Base-by-base conservation (phyloP, 768 basidiomycete species). In the Butyriboletus loyo region DNA sequence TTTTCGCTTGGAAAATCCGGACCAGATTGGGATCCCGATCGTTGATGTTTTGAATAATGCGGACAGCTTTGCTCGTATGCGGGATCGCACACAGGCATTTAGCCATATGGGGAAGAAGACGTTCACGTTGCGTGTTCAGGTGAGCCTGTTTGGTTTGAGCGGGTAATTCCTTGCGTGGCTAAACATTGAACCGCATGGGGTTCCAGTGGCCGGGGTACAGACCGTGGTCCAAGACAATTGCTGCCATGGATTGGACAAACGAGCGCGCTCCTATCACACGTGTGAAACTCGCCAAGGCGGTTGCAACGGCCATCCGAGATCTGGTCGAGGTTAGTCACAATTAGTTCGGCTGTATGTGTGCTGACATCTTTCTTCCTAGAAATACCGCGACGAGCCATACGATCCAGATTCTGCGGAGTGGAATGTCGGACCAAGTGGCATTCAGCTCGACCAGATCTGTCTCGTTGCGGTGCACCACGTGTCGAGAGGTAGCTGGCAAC, bases 401-500 rank as follows among this genome's bases (percentile, higher is more conserved):
- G 59, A 66, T 7, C 13, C 52, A 11, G 56, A 55, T 13, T 39
- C 41, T 35, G 49, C 48, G 1, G 10, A 11, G 28, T 68, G 68
- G 68, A 60, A 59, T 22, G 30, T 68, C 19, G 66, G 68, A 27
- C 49, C 47, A 1, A 44, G 47, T n/a, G 70, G 58, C 5, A 61
- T 70, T 30, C 58, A 53, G 40, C 50, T 68, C 13, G 49, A 60
- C 7, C 57, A 66, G 32, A 39, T 70, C 46, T 73, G 84, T 52
- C 81, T 91, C 35, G 83, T 91, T 61, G 82, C 84, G 58, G 76
- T 90, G 42, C 85, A 86, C 68, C 87, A 87, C 54, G 87, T 90
- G 50, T 89, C 87, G 5, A 80, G 79, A 72, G 88, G 88, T 21
- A 85, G 83, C 57, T 90, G 88, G 88, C 88, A 90, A 57, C 86